phyloP scores from a whole-genome alignment of 108 stramenopile species.

The Nitzschia sp. region DNA sequence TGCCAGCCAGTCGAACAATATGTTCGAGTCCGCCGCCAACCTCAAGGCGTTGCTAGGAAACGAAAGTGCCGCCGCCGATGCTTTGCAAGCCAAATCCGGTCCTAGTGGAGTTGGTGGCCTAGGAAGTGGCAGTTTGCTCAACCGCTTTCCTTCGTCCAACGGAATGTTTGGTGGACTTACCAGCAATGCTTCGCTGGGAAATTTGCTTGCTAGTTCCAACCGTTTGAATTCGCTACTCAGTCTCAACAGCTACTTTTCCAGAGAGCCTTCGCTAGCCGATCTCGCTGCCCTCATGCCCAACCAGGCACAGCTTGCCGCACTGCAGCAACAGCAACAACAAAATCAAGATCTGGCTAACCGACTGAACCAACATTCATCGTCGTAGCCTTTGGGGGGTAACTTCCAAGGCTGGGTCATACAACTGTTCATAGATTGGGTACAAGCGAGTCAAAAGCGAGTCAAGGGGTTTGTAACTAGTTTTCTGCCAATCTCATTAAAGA shows the following conservation, averaged over 20 bases:
- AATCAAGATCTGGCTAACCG: constrained; percentile 19
- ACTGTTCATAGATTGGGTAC: too few relatives aligned
- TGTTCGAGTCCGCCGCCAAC: constrained; percentile 53
- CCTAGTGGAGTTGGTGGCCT: not conserved
- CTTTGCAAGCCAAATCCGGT: constrained; percentile 6
- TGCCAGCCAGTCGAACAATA: constrained; percentile 38
- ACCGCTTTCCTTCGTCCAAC: constrained; percentile 40
- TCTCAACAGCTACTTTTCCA: constrained; percentile 47
- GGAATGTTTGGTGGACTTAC: constrained; percentile 43
- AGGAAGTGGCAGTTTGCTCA: constrained; percentile 15
- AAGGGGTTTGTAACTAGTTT: too few relatives aligned
- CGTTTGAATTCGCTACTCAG: constrained; percentile 53
- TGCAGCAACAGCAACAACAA: constrained; percentile 36
- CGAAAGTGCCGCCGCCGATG: constrained; percentile 18
- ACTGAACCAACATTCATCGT: constrained; percentile 9
- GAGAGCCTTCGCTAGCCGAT: constrained; percentile 60
- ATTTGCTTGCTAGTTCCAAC: constrained; percentile 53
- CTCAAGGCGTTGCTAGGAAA: constrained; percentile 48
- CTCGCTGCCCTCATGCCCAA: constrained; percentile 38
- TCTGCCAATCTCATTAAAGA: too few relatives aligned
- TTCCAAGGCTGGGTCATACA: too few relatives aligned
- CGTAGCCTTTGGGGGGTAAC: too few relatives aligned
- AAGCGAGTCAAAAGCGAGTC: too few relatives aligned
- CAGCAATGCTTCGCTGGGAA: constrained; percentile 46
- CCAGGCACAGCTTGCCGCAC: constrained; percentile 35